Evolutionary conservation across 257 asterid genomes (phyloP), one percentile per base, ranked within the genome.

Genomic region (Solanum piurae): DNA sequence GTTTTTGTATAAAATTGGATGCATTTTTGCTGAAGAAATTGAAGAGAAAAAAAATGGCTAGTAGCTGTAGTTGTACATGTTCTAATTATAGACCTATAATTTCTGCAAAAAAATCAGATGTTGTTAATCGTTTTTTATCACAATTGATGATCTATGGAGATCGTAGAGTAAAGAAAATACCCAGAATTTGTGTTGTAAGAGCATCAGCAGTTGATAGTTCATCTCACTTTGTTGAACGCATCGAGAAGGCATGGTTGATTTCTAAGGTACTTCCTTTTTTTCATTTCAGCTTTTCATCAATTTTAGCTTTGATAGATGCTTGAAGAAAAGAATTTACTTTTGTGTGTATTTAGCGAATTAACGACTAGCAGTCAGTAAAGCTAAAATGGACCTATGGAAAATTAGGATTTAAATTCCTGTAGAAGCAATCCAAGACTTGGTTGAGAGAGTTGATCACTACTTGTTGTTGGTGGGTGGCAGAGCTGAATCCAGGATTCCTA

Each of bases 181-280:
- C 31, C 18, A 49, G 86, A 82, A 82, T 88, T 69, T 69, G 86
- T 85, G 89, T 46, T 79, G 87, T 94, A n/a, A 92, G 95, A 83
- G 98, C 98, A 89, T 93, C 99, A 37, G 87, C 52, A 88, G 95
- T 96, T 92, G 98, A 91, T 90, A 91, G 93, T 83, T 91, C 95
- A 20, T 74, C 91, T 40, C 91, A 91, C 88, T 93, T 94, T 86
- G 88, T 83, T 83, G 83, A 94, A 16, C 97, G 98, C 85, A 94
- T 95, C 93, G 98, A 96, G 83, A 98, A 94, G 7, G 94, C 97
- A 33, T 96, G 98, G 98, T 90, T 95, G 91, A 96, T 96, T 89
- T 93, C 99, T 85, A 93, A 95, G 98, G 98, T 96, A 62, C n/a
- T 36, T 12, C 6, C 46, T 60, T 38, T 60, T 37, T 68, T 77